Base-by-base conservation (phyloP, 148 eudicot species). In the Rhododendron ovatum region DNA sequence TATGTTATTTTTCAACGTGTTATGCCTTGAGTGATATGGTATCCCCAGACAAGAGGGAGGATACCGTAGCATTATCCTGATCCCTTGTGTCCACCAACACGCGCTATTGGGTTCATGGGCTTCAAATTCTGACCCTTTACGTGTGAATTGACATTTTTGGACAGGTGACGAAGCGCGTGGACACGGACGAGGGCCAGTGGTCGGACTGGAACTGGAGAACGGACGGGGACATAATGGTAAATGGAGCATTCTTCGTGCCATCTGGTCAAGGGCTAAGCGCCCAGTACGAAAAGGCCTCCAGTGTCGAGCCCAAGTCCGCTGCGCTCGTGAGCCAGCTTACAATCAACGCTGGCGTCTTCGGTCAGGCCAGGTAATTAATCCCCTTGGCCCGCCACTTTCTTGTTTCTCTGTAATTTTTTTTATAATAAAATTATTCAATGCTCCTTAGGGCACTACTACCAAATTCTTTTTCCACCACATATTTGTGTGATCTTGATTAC, bases 211-310 rank as follows among this genome's bases (percentile, higher is more conserved):
- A 93, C 89, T 93, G 95, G 95, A 89, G 95, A 43, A 88, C 90
- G 18, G 95, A 93, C 41, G 93, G 92, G 48, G 95, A 93, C 80
- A 82, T 91, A 33, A 90, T 93, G 95, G 88, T 88, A 20, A 93
- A 93, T 28, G 95, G 95, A 2, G 95, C 95, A 3, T 93, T 92
- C 86, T 93, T 93, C 39, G 95, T 93, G 83, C 90, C 95, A 45
- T 93, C 95, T 0, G 93, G 95, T 24, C 83, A 83, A 5, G 94
- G 95, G 2, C 88, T 94, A 43, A 87, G 85, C 86, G 78, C 86
- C 15, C 90, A 91, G 80, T 95, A 95, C 84, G 86, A 92, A 7
- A 95, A 90, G 91, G 98, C 98, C n/a, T 87, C 90, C 18, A 95
- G 98, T 33, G 74, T 87, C 8, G 92, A 91, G 83, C 91, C 98